Evolutionary conservation across 1,284 basidiomycete genomes (phyloP).

Genomic region (Takashimella tepidaria): DNA sequence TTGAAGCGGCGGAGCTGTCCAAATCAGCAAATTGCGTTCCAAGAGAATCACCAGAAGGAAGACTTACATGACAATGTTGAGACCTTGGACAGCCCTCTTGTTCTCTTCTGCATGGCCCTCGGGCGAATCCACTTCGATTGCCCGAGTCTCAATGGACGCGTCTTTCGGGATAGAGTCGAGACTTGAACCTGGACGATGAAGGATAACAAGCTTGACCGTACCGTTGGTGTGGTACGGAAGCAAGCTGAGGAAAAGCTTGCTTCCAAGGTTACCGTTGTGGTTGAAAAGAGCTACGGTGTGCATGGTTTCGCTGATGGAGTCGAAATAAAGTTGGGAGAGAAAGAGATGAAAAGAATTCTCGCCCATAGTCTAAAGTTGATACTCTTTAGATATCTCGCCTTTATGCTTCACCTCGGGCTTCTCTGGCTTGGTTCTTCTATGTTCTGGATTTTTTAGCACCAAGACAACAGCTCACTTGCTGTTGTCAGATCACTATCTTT

Average conservation of each 20-base stretch:
- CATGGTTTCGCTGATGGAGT: too few relatives aligned
- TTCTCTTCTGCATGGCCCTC: not conserved
- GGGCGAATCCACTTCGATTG: not conserved
- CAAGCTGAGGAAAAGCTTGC: not conserved
- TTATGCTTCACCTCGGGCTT: too few relatives aligned
- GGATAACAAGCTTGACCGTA: constrained; percentile 2
- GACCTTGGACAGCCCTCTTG: not conserved
- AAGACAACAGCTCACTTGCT: too few relatives aligned
- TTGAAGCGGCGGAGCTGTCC: not conserved
- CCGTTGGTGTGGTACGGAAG: not conserved
- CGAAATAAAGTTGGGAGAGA: too few relatives aligned
- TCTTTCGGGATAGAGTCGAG: not conserved
- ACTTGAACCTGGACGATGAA: constrained; percentile 1
- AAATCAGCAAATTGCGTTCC: too few relatives aligned
- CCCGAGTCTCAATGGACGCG: not conserved
- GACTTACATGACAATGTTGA: not conserved
- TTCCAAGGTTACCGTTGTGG: not conserved
- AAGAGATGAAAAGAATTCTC: too few relatives aligned
- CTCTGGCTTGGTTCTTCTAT: too few relatives aligned
- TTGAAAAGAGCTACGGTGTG: not conserved
- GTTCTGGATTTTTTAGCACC: too few relatives aligned
- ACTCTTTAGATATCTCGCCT: too few relatives aligned
- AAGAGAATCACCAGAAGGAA: not conserved
- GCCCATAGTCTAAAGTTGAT: too few relatives aligned
- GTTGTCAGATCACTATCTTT: too few relatives aligned